phyloP scores from a whole-genome alignment of 805 yeast species.

The Tetrapisispora phaffii region DNA sequence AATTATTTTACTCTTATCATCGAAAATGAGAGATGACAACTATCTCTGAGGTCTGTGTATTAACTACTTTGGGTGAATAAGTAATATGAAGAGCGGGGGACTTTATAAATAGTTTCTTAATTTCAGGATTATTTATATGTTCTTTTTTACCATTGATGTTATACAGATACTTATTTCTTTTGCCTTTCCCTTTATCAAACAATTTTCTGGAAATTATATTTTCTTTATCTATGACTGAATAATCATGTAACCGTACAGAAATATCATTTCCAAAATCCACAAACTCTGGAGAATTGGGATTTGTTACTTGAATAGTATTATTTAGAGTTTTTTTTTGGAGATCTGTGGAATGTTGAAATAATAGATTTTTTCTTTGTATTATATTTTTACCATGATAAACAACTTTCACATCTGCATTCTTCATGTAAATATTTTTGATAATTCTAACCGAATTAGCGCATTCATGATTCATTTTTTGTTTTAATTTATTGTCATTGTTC shows the following conservation, averaged over 20 bases:
- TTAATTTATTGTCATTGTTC: not conserved
- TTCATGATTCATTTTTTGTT: not conserved
- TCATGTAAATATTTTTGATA: conserved; percentile 15
- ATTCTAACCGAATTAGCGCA: conserved; percentile 20
- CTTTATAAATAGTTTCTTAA: not conserved
- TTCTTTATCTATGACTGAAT: not conserved
- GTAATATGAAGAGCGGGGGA: not conserved
- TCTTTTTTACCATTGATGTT: not conserved
- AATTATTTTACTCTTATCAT: too few relatives aligned
- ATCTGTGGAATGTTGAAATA: not conserved
- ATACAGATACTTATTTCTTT: not conserved
- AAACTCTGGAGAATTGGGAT: not conserved
- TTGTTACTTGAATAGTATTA: not conserved
- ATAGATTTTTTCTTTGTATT: conserved; percentile 10
- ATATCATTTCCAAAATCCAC: conserved; percentile 1
- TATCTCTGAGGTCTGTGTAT: not conserved
- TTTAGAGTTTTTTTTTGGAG: not conserved
- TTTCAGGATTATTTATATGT: too few relatives aligned
- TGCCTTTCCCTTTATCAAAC: not conserved
- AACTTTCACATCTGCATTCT: conserved; percentile 24
- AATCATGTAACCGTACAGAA: conserved; percentile 3
- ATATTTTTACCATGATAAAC: conserved; percentile 22
- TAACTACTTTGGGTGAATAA: not conserved
- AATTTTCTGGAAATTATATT: too few relatives aligned
- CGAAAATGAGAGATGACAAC: not conserved